Evolutionary conservation across 306 rosid species (phyloP), one percentile per base, ranked within the genome.

Genomic region (Lathyrus sativus): DNA sequence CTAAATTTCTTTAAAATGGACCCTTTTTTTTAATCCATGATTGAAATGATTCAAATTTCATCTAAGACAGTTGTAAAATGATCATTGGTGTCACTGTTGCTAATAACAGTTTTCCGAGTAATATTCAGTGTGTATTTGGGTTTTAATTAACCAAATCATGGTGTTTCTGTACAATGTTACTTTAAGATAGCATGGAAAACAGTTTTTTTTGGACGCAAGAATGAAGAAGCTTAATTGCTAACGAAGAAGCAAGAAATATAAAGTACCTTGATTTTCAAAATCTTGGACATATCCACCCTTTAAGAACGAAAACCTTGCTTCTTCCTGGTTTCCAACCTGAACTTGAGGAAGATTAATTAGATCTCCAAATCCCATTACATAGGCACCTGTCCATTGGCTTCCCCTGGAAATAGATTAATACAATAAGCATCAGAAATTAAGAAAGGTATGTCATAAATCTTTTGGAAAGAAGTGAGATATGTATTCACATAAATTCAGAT

Each of bases 331-430:
- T 57, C 56, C 71, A 68, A 56, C 79, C 19, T 83, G 82, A 44
- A 61, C 73, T 45, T 37, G 74, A 65, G 88, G 74, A 31, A 81
- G 79, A 73, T 80, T 61, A 22, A 87, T 81, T 66, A 92, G 78
- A 74, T 89, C 87, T 48, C 70, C 82, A 75, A 92, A 88, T 69
- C 84, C 95, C 91, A 87, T 76, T 29, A 81, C 78, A 66, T 89
- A 89, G 11, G 75, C 92, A 74, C 96, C 98, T 18, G 98, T 92
- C 98, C 98, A 92, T 50, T 86, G 88, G 72, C 86, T 87, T 70
- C 91, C 96, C 62, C 98, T 92, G 81, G 6, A 22, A 59, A 55
- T 26, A 72, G 67, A 80, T 67, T 9, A 70, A 70, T 7, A 67
- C 2, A 42, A 38, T 13, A 45, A 41, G 59, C 64, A 63, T 71